These are phyloP conservation scores for Starmerella apis DNA, from an alignment of 805 yeast species.

Conservation along the genomic window DNA sequence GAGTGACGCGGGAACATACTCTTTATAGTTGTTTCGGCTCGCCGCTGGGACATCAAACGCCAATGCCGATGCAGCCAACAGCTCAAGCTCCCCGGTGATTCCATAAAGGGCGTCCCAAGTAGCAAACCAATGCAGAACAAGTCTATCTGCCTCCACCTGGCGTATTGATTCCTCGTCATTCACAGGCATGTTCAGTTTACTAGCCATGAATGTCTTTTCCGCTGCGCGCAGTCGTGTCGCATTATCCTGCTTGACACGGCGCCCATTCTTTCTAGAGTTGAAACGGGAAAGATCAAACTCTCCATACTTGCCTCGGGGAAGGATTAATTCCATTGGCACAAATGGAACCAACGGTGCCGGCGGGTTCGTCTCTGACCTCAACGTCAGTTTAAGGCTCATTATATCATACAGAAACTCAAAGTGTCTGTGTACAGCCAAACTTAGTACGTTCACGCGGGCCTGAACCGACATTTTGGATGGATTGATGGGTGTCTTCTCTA, in stretches of 20 bases:
- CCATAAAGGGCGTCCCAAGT: conserved; percentile 15
- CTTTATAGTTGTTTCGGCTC: neutral
- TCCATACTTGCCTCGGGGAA: conserved; percentile 19
- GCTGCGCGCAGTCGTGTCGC: neutral
- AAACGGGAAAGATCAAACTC: conserved; percentile 3
- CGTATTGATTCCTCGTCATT: conserved; percentile 14
- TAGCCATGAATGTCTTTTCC: neutral
- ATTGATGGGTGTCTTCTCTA: conserved; percentile 29
- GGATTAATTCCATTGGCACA: neutral
- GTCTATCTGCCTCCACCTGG: conserved; percentile 7
- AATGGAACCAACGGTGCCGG: neutral
- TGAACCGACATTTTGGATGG: conserved; percentile 13
- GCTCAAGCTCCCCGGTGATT: conserved; percentile 8
- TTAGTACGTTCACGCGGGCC: conserved; percentile 20
- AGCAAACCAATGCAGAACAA: conserved; percentile 5
- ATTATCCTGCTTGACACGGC: neutral
- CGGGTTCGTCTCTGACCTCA: neutral
- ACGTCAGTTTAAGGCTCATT: conserved; percentile 2
- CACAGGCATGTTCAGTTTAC: neutral
- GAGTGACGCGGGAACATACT: conserved; percentile 10
- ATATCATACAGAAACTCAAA: conserved; percentile 23
- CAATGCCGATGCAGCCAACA: conserved; percentile 9
- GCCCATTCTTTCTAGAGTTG: neutral
- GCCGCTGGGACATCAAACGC: neutral
- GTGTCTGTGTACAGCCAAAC: conserved; percentile 23